These are phyloP conservation scores for Yamadazyma nakazawae DNA, from an alignment of 805 yeast genomes.

Conservation along the genomic window DNA sequence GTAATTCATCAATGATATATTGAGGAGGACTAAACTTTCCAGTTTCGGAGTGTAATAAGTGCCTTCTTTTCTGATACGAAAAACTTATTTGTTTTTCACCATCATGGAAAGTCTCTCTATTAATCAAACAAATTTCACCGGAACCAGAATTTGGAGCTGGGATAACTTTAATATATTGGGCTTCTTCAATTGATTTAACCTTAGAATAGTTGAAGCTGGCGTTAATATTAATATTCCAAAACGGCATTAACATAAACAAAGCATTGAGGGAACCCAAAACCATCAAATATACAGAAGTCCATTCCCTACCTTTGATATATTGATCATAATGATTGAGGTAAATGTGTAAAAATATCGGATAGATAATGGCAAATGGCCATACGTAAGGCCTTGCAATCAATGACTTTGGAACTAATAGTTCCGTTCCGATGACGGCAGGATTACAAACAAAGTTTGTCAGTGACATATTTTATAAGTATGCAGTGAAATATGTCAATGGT, in stretches of 20 bases:
- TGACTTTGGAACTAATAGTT: conserved; percentile 69
- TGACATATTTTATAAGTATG: neutral
- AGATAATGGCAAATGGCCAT: conserved; percentile 75
- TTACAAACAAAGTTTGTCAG: conserved; percentile 53
- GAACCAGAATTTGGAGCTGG: conserved; percentile 87
- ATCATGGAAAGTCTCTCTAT: conserved; percentile 50
- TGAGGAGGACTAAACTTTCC: conserved; percentile 75
- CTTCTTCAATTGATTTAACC: conserved; percentile 55
- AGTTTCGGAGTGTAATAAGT: conserved; percentile 57
- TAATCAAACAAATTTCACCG: conserved; percentile 70
- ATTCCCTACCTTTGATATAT: conserved; percentile 84
- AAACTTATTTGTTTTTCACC: conserved; percentile 68
- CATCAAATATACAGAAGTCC: conserved; percentile 90
- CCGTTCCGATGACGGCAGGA: conserved; percentile 68
- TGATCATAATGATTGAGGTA: conserved; percentile 69
- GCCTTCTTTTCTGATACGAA: conserved; percentile 88
- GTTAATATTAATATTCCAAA: conserved; percentile 78
- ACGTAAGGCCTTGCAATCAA: conserved; percentile 66
- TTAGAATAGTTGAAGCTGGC: conserved; percentile 63
- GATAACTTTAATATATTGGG: conserved; percentile 67
- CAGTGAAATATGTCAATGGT: neutral
- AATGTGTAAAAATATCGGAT: conserved; percentile 68
- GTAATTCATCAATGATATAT: conserved; percentile 62
- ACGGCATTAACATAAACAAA: conserved; percentile 84
- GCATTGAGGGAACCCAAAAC: conserved; percentile 69